Base-by-base conservation (phyloP, 2,329 filamentous ascomycete species). In the Eurotiales sp. region DNA sequence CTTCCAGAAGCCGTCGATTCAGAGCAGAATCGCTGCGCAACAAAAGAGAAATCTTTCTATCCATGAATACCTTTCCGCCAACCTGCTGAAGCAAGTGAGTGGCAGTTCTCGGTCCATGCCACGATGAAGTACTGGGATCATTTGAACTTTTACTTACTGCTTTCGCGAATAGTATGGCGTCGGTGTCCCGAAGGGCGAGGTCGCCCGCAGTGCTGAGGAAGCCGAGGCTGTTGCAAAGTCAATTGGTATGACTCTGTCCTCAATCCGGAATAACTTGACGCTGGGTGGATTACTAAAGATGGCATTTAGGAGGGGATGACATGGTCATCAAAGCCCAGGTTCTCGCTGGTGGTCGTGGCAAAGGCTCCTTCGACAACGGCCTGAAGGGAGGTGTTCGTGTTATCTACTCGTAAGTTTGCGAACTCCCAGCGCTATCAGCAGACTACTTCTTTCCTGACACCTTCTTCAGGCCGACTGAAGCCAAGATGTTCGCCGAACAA, bases 321-420 rank as follows among this genome's bases (percentile, higher is more conserved):
- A 92, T 96, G 84, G 93, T 99, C 64, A 97, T 99, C 83, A 99
- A 99, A 84, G 93, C 93, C 57, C 93, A 99, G 80, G 93, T 99
- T 56, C 87, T 99, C 58, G 93, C 93, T 57, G 93, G 93, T 76
- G 93, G 93, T 60, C 88, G 93, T 79, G 93, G 93, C 77, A 99
- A 99, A 82, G 93, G 93, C 63, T 86, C 85, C 64, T 99, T 99
- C 71, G 90, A 96, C 78, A 97, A 96, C 76, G 93, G 93, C 65
- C 86, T 99, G 72, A 99, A 99, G 82, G 93, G 93, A 67, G 93
- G 93, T 79, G 93, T 99, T 64, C 86, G 93, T 65, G 91, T 99
- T 67, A 95, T 99, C 77, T 99, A 97, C 84, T 97, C 92, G 79
- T 84, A 74, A 66, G 81, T 40, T n/a, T 46, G 25, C 25, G 6